A percentile compares a stretch with the other conserved stretches of the same genome.
Conservation (phyloP, 192 early-diverging fungal genomes). For the Backusella tuberculispora region DNA sequence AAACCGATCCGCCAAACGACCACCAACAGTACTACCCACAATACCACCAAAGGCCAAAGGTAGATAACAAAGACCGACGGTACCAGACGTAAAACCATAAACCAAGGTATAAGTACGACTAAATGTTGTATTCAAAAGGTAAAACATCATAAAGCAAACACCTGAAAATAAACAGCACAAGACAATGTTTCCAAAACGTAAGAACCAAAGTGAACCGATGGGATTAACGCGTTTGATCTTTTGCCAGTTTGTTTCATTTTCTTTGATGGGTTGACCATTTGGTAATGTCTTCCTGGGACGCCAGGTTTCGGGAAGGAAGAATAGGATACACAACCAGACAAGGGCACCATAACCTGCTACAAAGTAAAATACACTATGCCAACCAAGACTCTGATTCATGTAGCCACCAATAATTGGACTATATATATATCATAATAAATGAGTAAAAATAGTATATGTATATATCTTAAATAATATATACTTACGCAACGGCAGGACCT, state of each 20-base stretch:
- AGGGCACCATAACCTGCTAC: background rate
- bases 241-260: background rate
- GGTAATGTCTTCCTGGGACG: background rate
- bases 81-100: conserved; percentile 33
- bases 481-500: conserved; percentile 23
- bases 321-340: conserved; percentile 19
- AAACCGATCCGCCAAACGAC: conserved; percentile 27
- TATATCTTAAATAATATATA: background rate
- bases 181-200: conserved; percentile 31
- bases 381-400: conserved; percentile 7
- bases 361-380: conserved; percentile 33
- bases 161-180: conserved; percentile 28
- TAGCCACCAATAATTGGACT: conserved; percentile 27
- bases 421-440: background rate
- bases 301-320: conserved; percentile 30
- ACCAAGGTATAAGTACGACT: conserved; percentile 41
- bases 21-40: conserved; percentile 21
- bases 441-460: background rate
- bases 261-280: background rate
- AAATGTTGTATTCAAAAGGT: conserved; percentile 36
- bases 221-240: conserved; percentile 26
- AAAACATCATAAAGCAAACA: conserved; percentile 35
- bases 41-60: conserved; percentile 37
- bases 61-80: conserved; percentile 42
- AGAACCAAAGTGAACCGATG: conserved; percentile 21